These are phyloP conservation scores for Taiozyma onychis DNA, from an alignment of 1,139 yeast species.

Conservation along the genomic window DNA sequence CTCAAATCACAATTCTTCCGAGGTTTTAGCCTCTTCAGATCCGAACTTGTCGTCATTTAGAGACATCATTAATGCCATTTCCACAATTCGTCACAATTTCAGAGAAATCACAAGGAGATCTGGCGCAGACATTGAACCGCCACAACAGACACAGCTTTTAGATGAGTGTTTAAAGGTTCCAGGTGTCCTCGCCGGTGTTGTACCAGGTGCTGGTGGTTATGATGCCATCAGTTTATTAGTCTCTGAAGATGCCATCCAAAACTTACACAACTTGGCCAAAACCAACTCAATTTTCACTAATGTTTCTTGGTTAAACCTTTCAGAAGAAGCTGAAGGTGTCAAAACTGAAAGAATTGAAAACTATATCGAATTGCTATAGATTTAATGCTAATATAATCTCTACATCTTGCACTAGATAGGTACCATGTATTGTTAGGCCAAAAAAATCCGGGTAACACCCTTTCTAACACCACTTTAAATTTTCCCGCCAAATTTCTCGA, in stretches of 20 bases:
- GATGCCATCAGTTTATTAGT: slow-evolving; percentile 83
- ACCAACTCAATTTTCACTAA: slow-evolving; percentile 28
- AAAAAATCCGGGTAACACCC: background rate
- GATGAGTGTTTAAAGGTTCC: slow-evolving; percentile 48
- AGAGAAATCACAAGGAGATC: slow-evolving; percentile 55
- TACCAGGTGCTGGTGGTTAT: slow-evolving; percentile 98
- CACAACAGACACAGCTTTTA: slow-evolving; percentile 64
- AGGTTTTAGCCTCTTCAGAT: slow-evolving; percentile 15
- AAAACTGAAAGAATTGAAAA: slow-evolving; percentile 18
- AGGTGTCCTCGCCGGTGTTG: slow-evolving; percentile 91
- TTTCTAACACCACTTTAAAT: background rate
- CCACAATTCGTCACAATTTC: slow-evolving; percentile 47
- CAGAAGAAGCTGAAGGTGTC: slow-evolving; percentile 55
- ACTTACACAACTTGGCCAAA: slow-evolving; percentile 33
- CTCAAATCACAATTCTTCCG: slow-evolving; percentile 11
- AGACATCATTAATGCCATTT: slow-evolving; percentile 35
- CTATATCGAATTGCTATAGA: slow-evolving; percentile 7
- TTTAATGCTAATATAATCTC: background rate
- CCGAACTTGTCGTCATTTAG: slow-evolving; percentile 16
- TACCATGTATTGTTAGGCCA: background rate
- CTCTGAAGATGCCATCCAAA: slow-evolving; percentile 37
- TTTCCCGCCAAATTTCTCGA: background rate
- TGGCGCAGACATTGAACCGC: slow-evolving; percentile 88
- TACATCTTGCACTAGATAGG: background rate
- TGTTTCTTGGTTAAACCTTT: slow-evolving; percentile 61